Base-by-base conservation (phyloP, 176 grass and related monocot species). In the Olyra latifolia region DNA sequence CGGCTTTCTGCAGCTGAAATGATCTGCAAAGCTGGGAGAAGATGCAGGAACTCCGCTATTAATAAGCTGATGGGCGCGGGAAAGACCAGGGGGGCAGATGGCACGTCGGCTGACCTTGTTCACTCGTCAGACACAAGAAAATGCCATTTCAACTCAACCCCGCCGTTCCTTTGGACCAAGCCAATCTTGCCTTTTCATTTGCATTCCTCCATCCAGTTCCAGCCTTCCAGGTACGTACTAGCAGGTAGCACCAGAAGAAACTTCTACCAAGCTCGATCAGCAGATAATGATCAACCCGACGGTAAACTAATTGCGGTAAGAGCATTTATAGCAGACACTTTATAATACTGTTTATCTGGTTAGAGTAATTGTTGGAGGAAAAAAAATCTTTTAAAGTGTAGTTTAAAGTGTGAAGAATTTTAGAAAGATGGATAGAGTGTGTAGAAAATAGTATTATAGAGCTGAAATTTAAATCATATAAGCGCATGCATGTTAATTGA, bases 151-250 rank as follows among this genome's bases (percentile, higher is more conserved):
- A 49, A 63, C 20, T 12, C 54, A 12, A 61, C n/a, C 1, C 8
- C 14, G 44, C 69, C 19, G 62, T 61, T 68, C 10, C 87, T 79
- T 75, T 69, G 69, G 84, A 84, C 74, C 60, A 64, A 52, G 22
- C 15, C 32, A 63, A 50, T 52, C 24, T 52, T 27, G 5, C 48
- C 63, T 74, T 35, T 35, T 35, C 32, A 35, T 35, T 35, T 35
- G 32, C 32, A 35, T 35, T 4, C 32, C 10, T 11, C 44, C 44
- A 13, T 46, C 10, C 15, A 19, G 48, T 19, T 65, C 43, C 46
- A 55, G 29, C 32, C 32, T 35, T 1, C 0, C 32, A 35, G 32
- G 32, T 35, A 4, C 32, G 32, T n/a, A n/a, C n/a, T n/a, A n/a
- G n/a, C n/a, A n/a, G n/a, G 29, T 78, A 25, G 76, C 45, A 54